Evolutionary conservation across 768 basidiomycete species (phyloP).

Genomic region (Rhizopogon vesiculosus): DNA sequence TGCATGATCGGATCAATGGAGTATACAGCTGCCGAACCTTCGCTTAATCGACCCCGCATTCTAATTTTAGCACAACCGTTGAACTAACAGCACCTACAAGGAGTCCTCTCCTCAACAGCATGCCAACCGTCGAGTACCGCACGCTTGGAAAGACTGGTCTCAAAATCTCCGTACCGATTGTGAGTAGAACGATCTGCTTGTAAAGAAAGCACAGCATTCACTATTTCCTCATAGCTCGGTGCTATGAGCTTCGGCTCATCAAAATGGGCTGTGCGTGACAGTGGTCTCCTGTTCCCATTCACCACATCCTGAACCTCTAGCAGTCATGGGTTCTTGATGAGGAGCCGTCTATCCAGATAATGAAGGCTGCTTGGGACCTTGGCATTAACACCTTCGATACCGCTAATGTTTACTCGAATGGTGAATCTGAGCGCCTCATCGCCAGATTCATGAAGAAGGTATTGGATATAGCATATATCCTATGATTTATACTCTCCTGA

Average conservation of each 20-base stretch:
- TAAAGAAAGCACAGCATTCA: background rate
- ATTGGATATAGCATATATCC: background rate
- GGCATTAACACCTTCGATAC: constrained; percentile 39
- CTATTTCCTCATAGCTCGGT: constrained; percentile 18
- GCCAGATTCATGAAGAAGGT: constrained; percentile 34
- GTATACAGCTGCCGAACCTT: too few relatives aligned
- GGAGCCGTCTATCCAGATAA: constrained; percentile 24
- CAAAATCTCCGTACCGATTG: constrained; percentile 29
- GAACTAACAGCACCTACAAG: too few relatives aligned
- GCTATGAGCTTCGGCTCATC: constrained; percentile 22
- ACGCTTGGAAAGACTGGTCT: constrained; percentile 29
- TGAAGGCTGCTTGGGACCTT: constrained; percentile 35
- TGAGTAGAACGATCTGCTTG: constrained; percentile 5
- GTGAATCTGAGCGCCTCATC: constrained; percentile 32
- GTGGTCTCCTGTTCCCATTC: background rate
- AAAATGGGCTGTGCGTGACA: constrained; percentile 20
- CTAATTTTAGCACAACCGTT: too few relatives aligned
- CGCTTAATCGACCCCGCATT: too few relatives aligned
- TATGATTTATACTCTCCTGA: background rate
- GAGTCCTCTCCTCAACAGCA: background rate
- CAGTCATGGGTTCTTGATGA: constrained; percentile 24
- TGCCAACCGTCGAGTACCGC: constrained; percentile 22
- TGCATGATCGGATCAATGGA: too few relatives aligned
- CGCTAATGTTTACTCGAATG: constrained; percentile 34
- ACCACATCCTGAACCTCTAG: background rate